These are phyloP conservation scores for Gastrolobium bilobum DNA, from an alignment of 306 rosid species.

Conservation along the genomic window DNA sequence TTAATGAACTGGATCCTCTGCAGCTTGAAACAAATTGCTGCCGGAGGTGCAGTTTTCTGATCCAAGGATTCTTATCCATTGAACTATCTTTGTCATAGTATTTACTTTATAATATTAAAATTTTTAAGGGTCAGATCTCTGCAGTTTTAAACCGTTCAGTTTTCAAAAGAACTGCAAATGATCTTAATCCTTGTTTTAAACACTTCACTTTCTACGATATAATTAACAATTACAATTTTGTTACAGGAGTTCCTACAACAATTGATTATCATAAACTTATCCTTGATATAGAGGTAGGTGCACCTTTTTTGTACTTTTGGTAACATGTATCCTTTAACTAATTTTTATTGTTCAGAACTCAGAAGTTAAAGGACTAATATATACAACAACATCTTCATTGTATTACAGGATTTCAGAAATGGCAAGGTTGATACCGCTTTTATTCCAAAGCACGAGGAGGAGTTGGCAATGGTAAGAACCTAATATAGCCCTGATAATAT, in stretches of 20 bases:
- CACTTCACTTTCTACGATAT: conserved; percentile 20
- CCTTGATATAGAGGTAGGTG: conserved; percentile 83
- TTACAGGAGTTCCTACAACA: conserved; percentile 97
- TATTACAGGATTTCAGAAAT: conserved; percentile 80
- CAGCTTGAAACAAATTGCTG: conserved; percentile 34
- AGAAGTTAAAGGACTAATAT: conserved; percentile 31
- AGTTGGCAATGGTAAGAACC: conserved; percentile 74
- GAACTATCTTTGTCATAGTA: conserved; percentile 2
- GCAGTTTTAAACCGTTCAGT: conserved; percentile 1
- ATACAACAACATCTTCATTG: conserved; percentile 18
- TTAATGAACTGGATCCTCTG: conserved; percentile 16
- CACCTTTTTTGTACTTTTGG: conserved; percentile 21
- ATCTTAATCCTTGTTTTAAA: conserved; percentile 35
- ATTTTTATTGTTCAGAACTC: conserved; percentile 28
- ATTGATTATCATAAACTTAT: conserved; percentile 97
- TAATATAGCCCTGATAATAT: conserved; percentile 20
- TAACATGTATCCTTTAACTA: conserved; percentile 28
- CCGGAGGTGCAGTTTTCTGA: conserved; percentile 10
- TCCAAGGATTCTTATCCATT: conserved; percentile 8
- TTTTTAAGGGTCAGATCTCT: neutral
- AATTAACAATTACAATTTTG: conserved; percentile 29
- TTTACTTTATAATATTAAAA: neutral
- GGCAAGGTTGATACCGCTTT: conserved; percentile 97
- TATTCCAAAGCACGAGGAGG: conserved; percentile 94
- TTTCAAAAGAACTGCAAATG: conserved; percentile 17